Evolutionary conservation across 306 rosid genomes (phyloP).

Genomic region (Quercus variabilis): DNA sequence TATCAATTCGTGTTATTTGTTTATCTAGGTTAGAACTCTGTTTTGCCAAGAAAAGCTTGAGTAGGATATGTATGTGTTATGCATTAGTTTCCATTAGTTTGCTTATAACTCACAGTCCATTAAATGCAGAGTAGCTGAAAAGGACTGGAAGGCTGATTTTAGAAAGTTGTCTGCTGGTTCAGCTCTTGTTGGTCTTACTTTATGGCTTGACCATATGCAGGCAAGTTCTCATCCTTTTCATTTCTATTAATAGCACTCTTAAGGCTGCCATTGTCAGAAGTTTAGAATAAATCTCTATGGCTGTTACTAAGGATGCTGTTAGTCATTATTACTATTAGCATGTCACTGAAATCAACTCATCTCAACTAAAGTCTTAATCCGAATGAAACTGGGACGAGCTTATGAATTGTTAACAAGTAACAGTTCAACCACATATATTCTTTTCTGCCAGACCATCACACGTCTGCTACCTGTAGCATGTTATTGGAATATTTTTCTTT

Average conservation of each 20-base stretch:
- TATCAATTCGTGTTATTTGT: slow-evolving; percentile 1
- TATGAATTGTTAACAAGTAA: background rate
- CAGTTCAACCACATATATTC: too few species aligned
- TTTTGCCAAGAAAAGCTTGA: slow-evolving; percentile 6
- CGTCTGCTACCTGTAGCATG: too few species aligned
- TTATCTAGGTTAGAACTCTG: slow-evolving; percentile 9
- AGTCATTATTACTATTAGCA: background rate
- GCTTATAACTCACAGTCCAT: slow-evolving; percentile 17
- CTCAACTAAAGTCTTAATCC: background rate
- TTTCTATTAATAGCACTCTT: background rate
- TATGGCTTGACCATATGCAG: slow-evolving; percentile 99
- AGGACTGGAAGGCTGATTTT: slow-evolving; percentile 98
- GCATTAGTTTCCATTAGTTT: background rate
- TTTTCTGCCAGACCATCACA: too few species aligned
- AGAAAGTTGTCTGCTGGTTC: slow-evolving; percentile 93
- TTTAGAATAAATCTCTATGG: background rate
- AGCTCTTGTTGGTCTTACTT: slow-evolving; percentile 92
- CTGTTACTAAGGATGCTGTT: background rate
- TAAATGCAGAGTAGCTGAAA: slow-evolving; percentile 75
- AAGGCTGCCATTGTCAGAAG: background rate
- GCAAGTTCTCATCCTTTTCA: slow-evolving; percentile 33
- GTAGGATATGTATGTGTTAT: background rate
- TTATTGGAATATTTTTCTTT: too few species aligned
- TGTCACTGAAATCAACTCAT: background rate
- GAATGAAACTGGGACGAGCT: background rate